phyloP scores from a whole-genome alignment of 148 eudicot species.

The Cornus kousa region DNA sequence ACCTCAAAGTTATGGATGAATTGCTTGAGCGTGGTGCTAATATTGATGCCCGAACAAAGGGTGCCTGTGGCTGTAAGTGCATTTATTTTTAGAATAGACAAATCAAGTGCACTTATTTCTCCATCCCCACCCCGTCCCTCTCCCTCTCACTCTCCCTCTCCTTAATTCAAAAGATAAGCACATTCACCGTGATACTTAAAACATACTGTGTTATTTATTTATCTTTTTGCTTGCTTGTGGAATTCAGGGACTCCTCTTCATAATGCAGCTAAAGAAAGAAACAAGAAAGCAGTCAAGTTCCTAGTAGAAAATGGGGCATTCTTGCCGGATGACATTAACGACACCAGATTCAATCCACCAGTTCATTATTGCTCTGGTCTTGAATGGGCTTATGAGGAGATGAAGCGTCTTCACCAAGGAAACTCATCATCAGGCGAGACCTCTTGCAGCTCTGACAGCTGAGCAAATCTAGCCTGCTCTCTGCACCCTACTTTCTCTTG shows the following conservation, averaged over 20 bases:
- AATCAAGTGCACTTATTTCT: background rate
- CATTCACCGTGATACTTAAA: background rate
- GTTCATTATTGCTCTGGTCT: conserved; percentile 94
- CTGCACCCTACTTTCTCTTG: background rate
- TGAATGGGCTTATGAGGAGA: conserved; percentile 97
- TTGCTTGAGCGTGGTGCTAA: conserved; percentile 90
- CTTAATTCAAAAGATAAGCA: background rate
- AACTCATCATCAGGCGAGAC: conserved; percentile 52
- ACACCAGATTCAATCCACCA: conserved; percentile 91
- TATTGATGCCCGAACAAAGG: conserved; percentile 95
- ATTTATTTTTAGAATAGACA: background rate
- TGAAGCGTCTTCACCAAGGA: conserved; percentile 62
- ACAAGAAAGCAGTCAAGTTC: conserved; percentile 76
- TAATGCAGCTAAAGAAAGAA: conserved; percentile 85
- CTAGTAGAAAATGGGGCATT: conserved; percentile 92
- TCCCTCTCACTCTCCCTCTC: background rate
- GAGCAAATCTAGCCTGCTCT: conserved; percentile 10
- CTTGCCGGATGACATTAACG: conserved; percentile 83
- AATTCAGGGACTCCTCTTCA: conserved; percentile 96
- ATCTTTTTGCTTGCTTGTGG: conserved; percentile 5
- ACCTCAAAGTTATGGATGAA: conserved; percentile 83
- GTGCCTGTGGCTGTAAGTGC: conserved; percentile 90
- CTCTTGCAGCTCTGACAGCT: conserved; percentile 65
- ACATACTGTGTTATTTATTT: background rate
- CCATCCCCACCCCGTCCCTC: background rate